Evolutionary conservation across 2,329 filamentous ascomycete genomes (phyloP).

Genomic region (Chaetomiaceae sp.): DNA sequence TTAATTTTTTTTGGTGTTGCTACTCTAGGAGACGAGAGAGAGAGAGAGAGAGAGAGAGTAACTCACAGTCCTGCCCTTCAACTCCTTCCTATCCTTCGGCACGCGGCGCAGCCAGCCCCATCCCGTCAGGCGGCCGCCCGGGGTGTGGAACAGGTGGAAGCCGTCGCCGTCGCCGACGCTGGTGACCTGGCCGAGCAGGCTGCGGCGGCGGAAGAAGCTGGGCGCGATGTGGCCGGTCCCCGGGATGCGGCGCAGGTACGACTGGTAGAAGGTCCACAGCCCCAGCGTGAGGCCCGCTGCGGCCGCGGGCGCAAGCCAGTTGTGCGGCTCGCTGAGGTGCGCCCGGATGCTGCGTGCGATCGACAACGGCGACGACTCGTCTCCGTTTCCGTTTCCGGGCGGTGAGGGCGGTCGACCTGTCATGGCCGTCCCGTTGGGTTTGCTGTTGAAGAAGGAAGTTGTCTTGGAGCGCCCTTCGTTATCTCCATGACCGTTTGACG

Average conservation of each 20-base stretch:
- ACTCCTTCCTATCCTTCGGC: conserved; percentile 58
- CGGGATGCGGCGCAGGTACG: conserved; percentile 78
- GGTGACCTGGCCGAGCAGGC: conserved; percentile 78
- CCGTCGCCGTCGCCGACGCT: conserved; percentile 95
- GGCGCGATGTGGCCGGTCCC: conserved; percentile 69
- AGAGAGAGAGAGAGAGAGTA: neutral
- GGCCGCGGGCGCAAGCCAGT: conserved; percentile 47
- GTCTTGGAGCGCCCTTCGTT: conserved; percentile 1
- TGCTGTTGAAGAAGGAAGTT: too few species aligned
- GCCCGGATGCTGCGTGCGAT: conserved; percentile 46
- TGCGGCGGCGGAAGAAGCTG: conserved; percentile 65
- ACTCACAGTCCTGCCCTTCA: conserved; percentile 65
- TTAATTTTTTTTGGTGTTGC: too few species aligned
- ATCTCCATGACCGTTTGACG: conserved; percentile 11
- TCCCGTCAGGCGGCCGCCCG: conserved; percentile 76
- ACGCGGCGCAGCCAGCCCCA: conserved; percentile 89
- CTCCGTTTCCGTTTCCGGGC: conserved; percentile 18
- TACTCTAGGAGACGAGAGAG: neutral
- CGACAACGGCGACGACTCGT: conserved; percentile 35
- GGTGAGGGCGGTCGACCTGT: conserved; percentile 1
- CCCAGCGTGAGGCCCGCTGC: conserved; percentile 48
- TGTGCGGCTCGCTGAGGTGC: conserved; percentile 48
- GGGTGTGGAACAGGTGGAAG: conserved; percentile 90
- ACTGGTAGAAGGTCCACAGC: conserved; percentile 65
- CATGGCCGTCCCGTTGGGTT: conserved; percentile 3